These are phyloP conservation scores for Sporothrix luriei DNA, from an alignment of 2,329 filamentous ascomycete genomes.

Conservation along the genomic window DNA sequence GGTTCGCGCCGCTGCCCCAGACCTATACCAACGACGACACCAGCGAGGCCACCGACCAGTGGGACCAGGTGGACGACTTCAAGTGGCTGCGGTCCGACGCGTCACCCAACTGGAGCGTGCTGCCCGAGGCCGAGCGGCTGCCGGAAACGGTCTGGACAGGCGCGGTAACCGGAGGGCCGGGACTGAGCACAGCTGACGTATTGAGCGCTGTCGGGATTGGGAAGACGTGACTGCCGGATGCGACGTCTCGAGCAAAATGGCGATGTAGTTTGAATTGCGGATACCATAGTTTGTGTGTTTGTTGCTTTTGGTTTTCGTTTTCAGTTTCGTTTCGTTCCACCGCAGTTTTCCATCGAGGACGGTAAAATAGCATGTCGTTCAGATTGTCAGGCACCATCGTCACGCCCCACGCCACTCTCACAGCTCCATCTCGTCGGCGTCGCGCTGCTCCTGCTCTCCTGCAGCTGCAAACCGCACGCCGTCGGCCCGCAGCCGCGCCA, in stretches of 20 bases:
- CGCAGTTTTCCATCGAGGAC: neutral
- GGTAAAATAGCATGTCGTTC: slow-evolving; percentile 1
- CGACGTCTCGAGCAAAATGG: neutral
- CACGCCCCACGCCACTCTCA: slow-evolving; percentile 28
- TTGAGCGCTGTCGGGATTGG: slow-evolving; percentile 55
- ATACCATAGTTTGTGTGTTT: neutral
- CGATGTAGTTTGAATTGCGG: neutral
- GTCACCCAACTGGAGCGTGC: slow-evolving; percentile 83
- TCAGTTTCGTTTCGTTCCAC: neutral
- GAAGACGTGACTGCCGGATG: neutral
- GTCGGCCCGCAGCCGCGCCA: slow-evolving; percentile 57
- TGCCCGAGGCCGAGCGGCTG: slow-evolving; percentile 64
- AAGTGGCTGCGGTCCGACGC: slow-evolving; percentile 88
- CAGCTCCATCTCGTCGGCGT: slow-evolving; percentile 49
- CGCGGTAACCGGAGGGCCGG: slow-evolving; percentile 65
- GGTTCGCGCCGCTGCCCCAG: slow-evolving; percentile 72
- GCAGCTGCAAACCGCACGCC: slow-evolving; percentile 48
- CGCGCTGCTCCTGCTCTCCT: slow-evolving; percentile 29
- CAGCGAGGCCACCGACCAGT: slow-evolving; percentile 62
- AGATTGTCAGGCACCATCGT: neutral
- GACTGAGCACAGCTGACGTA: slow-evolving; percentile 66
- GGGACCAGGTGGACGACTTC: slow-evolving; percentile 94
- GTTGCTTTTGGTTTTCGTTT: too few relatives aligned
- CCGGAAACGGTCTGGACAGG: slow-evolving; percentile 68
- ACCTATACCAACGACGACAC: slow-evolving; percentile 37